Base-by-base conservation (phyloP, 2,329 filamentous ascomycete species). In the Fusarium subglutinans region DNA sequence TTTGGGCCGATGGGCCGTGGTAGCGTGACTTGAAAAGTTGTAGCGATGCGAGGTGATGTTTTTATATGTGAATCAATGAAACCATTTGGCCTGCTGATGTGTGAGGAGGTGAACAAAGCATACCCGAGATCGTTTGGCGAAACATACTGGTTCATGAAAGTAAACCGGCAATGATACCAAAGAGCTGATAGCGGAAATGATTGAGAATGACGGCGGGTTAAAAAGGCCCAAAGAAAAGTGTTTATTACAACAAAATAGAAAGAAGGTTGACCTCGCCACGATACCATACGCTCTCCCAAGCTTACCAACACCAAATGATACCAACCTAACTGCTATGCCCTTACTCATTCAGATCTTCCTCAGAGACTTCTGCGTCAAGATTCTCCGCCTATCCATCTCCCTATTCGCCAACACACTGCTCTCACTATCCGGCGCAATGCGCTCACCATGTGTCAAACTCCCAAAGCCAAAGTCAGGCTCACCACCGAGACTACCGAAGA, bases 401-500 rank as follows among this genome's bases (percentile, higher is more conserved):
- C 69, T 72, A 35, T 28, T 45, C 8, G 77, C 80, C n/a, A 81
- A 48, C n/a, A 62, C 66, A 6, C 55, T 51, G 15, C 74, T 59
- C 20, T 47, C 51, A 6, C 75, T 77, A 18, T 60, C 70, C 1
- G 80, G 68, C 5, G 74, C 68, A 33, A 85, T 78, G 8, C 76
- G 79, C 35, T 76, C 67, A 8, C 84, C 84, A 20, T 79, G 74
- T 0, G 84, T 86, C 40, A 84, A 75, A 67, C 84, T 87, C 2
- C 87, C 87, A 0, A 86, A 86, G 0, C 91, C 91, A 80, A 93
- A 93, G 78, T 92, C 90, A 0, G 91, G 91, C 45, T 82, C 79
- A 4, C 91, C 91, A 4, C 91, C 91, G 8, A 94, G 82, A 15
- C 88, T 91, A 20, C 91, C 92, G 73, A 93, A 91, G 61, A 94